Evolutionary conservation across 2,329 filamentous ascomycete species (phyloP), one percentile per base, ranked within the genome.

Genomic region (Sclerotinia sclerotiorum): DNA sequence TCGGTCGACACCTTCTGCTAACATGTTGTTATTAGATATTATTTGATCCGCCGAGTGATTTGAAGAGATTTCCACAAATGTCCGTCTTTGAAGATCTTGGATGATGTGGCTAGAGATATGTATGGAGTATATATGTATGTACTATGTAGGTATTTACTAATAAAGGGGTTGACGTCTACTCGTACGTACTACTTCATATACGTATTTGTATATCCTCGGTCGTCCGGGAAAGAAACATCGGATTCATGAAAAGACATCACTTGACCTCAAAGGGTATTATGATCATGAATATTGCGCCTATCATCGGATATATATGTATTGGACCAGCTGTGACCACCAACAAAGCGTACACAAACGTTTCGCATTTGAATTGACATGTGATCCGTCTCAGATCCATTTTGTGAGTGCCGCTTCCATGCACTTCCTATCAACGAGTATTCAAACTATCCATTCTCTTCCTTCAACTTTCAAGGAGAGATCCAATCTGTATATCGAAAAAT

Each of bases 211-310:
- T 27, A 66, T 60, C 44, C 64, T 66, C 64, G 52, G 64, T 21
- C 64, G 27, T 51, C 42, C 27, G 64, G 52, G 39, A 66, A 51
- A 60, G 57, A 44, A 49, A 61, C 44, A 29, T 61, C 49, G 27
- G 4, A 35, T 21, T 58, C 21, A 60, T 66, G 52, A 49, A 24
- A 66, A 66, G 29, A 48, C 24, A 49, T 51, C 64, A 66, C 51
- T 51, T 66, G 64, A 66, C 64, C 52, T 58, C 52, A 13, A 65
- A 56, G n/a, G 27, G 1, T 39, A 46, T 19, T n/a, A 29, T 64
- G 32, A 8, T 39, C 24, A 52, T n/a, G 6, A 29, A 29, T n/a
- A n/a, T n/a, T n/a, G n/a, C n/a, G n/a, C 46, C 58, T 27, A 62
- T 42, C 19, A n/a, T 55, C 48, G 61, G 35, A 42, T 55, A 52